Base-by-base conservation (phyloP, 352 stramenopile genomes). In the Phytophthora capsici region DNA sequence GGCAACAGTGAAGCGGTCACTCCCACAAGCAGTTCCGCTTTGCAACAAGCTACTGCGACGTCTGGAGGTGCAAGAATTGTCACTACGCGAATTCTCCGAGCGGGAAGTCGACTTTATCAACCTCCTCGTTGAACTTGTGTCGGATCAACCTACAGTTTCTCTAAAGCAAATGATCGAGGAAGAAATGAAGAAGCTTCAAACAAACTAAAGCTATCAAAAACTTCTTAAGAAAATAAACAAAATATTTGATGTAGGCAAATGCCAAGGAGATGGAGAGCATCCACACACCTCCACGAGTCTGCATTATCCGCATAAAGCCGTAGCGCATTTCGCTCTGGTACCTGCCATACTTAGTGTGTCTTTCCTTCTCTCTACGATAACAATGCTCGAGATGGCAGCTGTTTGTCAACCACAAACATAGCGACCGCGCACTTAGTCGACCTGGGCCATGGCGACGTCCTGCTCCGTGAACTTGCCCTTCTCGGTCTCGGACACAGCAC, bases 381-480 rank as follows among this genome's bases (percentile, higher is more conserved):
- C 68, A 77, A 68, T 66, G 48, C 57, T 76, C 52, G 58, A 68
- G 58, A 67, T 64, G 46, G 56, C 44, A 63, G 50, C 16, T 10
- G 49, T 53, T 17, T 41, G 17, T 59, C 57, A 23, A 45, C 37
- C 23, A 53, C 6, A 48, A 56, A 25, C 26, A 26, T 41, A 55
- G 10, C 23, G 20, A 45, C 37, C 22, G 13, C 8, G 40, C 43
- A 64, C 74, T 95, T 97, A 97, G 69, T 97, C 91, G 61, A 97
- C 89, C 66, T 81, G 86, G 77, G 85, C 88, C 82, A 96, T 93
- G 61, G 83, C 80, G 30, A 94, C 90, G 71, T 94, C 89, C 63
- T 82, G 74, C 73, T 96, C 88, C 51, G 88, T 95, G 78, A 94
- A 95, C 85, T 97, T 96, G 86, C 84, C 84, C 89, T 96, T 95